Conservation (phyloP, 495 filamentous ascomycete genomes). For the Penicillium lividum region DNA sequence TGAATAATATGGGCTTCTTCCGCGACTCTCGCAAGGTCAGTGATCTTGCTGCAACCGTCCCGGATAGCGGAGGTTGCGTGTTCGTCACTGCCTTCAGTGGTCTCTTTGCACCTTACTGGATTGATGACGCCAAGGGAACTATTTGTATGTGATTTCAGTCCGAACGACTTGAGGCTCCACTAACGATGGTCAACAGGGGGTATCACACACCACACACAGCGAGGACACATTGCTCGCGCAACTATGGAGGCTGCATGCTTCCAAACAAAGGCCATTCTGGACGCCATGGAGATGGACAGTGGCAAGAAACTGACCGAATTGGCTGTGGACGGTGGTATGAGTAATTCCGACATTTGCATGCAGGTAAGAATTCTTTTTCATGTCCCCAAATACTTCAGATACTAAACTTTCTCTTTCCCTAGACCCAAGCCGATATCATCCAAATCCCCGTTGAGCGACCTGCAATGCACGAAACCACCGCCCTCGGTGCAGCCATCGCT, state of each 20-base stretch:
- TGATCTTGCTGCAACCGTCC: slow-evolving; percentile 75
- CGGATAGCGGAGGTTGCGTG: slow-evolving; percentile 88
- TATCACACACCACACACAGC: slow-evolving; percentile 87
- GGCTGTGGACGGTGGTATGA: slow-evolving; percentile 93
- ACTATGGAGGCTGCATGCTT: slow-evolving; percentile 95
- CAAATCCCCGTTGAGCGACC: slow-evolving; percentile 86
- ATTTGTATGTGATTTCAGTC: slow-evolving; percentile 58
- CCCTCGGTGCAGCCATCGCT: slow-evolving; percentile 90
- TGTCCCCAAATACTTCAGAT: neutral
- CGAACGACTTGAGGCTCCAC: neutral
- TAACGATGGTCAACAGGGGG: slow-evolving; percentile 56
- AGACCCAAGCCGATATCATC: slow-evolving; percentile 89
- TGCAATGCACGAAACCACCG: slow-evolving; percentile 90
- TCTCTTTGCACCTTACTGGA: slow-evolving; percentile 98
- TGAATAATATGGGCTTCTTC: slow-evolving; percentile 87
- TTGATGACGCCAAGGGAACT: slow-evolving; percentile 91
- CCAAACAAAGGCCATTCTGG: slow-evolving; percentile 92
- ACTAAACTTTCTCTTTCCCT: slow-evolving; percentile 16
- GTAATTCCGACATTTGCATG: slow-evolving; percentile 92
- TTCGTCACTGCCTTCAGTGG: slow-evolving; percentile 98
- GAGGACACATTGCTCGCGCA: slow-evolving; percentile 89
- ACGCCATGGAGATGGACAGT: slow-evolving; percentile 93
- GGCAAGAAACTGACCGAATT: slow-evolving; percentile 73
- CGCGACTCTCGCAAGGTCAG: slow-evolving; percentile 76
- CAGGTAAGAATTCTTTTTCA: slow-evolving; percentile 54